A percentile compares a stretch with the other conserved stretches of the same genome.
These are phyloP conservation scores for Leccinum boreale DNA, from an alignment of 768 basidiomycete species.

Conservation along the genomic window DNA sequence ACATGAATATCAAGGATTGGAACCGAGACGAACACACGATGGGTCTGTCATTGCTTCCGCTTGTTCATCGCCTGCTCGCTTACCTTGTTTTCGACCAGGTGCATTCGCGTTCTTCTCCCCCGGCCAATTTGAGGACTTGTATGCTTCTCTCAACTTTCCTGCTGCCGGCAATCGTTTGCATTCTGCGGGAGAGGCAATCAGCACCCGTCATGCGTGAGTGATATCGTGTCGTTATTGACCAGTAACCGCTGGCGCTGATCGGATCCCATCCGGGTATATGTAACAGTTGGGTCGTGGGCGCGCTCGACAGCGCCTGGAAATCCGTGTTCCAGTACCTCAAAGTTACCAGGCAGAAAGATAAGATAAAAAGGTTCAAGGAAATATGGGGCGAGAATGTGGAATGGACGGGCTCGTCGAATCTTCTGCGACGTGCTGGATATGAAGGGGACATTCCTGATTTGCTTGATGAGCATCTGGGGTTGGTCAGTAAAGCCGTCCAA, in stretches of 20 bases:
- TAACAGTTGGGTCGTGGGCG: slow-evolving; percentile 39
- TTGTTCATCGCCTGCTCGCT: neutral
- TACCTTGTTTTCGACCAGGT: slow-evolving; percentile 24
- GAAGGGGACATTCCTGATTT: neutral
- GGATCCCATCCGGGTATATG: neutral
- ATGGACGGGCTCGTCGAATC: slow-evolving; percentile 16
- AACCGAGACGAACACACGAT: slow-evolving; percentile 27
- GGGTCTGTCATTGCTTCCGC: slow-evolving; percentile 23
- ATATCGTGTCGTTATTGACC: neutral
- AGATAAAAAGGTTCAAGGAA: slow-evolving; percentile 17
- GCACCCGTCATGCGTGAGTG: slow-evolving; percentile 15
- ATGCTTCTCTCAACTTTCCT: slow-evolving; percentile 29
- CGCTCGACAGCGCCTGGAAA: slow-evolving; percentile 36
- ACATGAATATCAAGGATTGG: slow-evolving; percentile 35
- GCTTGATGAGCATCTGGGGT: slow-evolving; percentile 7
- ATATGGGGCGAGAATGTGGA: slow-evolving; percentile 33
- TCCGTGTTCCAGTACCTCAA: slow-evolving; percentile 30
- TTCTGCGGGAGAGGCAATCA: slow-evolving; percentile 16
- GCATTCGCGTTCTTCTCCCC: slow-evolving; percentile 41
- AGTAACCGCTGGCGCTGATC: neutral
- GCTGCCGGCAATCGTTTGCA: slow-evolving; percentile 21
- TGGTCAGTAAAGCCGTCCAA: neutral
- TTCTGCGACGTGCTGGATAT: neutral
- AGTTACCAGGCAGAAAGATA: slow-evolving; percentile 6
- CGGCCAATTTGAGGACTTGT: slow-evolving; percentile 35